Percentiles rank a stretch among this genome's conserved stretches.
Conservation (phyloP, 2,329 filamentous ascomycete genomes). For the Botryotinia globosa region DNA sequence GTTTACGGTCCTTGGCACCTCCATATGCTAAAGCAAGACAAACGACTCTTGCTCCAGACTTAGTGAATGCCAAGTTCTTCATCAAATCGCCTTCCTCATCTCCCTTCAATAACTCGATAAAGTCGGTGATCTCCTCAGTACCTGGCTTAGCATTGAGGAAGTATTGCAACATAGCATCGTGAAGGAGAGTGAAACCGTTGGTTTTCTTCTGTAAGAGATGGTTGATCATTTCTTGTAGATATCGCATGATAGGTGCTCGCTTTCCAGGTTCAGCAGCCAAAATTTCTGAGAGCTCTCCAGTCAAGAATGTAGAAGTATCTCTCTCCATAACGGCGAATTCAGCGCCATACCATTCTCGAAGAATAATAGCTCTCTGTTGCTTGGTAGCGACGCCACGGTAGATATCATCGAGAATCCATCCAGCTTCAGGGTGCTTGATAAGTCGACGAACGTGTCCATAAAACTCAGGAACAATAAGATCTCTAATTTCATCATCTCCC, state of each 20-base stretch:
- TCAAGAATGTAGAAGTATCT: conserved; percentile 49
- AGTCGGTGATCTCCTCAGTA: conserved; percentile 79
- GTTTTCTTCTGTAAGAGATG: conserved; percentile 93
- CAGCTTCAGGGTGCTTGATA: conserved; percentile 93
- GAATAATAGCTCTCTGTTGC: conserved; percentile 77
- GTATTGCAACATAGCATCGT: conserved; percentile 98
- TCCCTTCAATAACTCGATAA: conserved; percentile 84
- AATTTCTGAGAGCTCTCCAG: conserved; percentile 68
- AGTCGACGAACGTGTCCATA: conserved; percentile 89
- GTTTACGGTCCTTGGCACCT: conserved; percentile 87
- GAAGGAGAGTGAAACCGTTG: conserved; percentile 94
- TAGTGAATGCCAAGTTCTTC: conserved; percentile 95
- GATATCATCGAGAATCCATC: conserved; percentile 96
- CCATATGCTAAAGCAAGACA: conserved; percentile 81
- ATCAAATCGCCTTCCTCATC: conserved; percentile 87
- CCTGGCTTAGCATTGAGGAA: conserved; percentile 76
- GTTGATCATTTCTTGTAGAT: conserved; percentile 83
- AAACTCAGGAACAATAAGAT: conserved; percentile 90
- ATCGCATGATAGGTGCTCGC: conserved; percentile 80
- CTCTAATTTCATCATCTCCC: conserved; percentile 80
- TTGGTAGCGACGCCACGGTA: conserved; percentile 85
- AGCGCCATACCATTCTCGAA: conserved; percentile 94
- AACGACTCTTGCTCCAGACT: conserved; percentile 77
- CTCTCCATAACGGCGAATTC: conserved; percentile 82
- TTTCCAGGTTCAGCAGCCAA: conserved; percentile 79